Base-by-base conservation (phyloP, 306 rosid genomes). In the Vigna reflexopilosa region DNA sequence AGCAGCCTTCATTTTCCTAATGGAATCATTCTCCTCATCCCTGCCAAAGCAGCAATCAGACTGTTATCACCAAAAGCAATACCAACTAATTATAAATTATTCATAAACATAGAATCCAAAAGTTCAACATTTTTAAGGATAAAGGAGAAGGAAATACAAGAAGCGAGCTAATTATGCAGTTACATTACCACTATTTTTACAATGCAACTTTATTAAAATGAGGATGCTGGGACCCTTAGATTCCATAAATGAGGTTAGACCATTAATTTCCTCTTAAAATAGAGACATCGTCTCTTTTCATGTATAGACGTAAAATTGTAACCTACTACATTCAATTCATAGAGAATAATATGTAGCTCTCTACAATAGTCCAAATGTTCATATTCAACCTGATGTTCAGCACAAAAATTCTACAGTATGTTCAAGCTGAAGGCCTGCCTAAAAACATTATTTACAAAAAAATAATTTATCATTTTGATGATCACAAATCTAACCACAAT, bases 1-100 rank as follows among this genome's bases (percentile, higher is more conserved):
- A 64, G 98, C 87, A 81, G 93, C 97, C 90, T 85, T 86, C 98
- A 92, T 95, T 85, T 79, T 91, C 16, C 84, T 74, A 28, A 92
- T 59, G 34, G 98, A 84, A 85, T 92, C 98, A 86, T 75, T 54
- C 73, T 90, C 98, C 52, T 92, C 93, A 84, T 88, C 81, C 86
- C 98, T 94, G 86, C 80, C 47, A 80, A 83, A 80, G 85, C 64
- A 87, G 82, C 38, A 84, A 82, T 45, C 78, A 82, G 73, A 47
- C 81, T 40, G 67, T 45, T 58, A 64, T 86, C 70, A 64, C 3
- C 58, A 87, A 72, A 86, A 79, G 77, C 85, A 13, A 79, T 28
- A 65, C 50, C 66, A 72, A 82, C 59, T 57, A 73, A 54, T 45
- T 81, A 45, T 62, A 50, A 81, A 64, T 45, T 51, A 77, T 73